These are phyloP conservation scores for Plasmodium adleri DNA, from an alignment of 169 alveolate species.

Conservation along the genomic window DNA sequence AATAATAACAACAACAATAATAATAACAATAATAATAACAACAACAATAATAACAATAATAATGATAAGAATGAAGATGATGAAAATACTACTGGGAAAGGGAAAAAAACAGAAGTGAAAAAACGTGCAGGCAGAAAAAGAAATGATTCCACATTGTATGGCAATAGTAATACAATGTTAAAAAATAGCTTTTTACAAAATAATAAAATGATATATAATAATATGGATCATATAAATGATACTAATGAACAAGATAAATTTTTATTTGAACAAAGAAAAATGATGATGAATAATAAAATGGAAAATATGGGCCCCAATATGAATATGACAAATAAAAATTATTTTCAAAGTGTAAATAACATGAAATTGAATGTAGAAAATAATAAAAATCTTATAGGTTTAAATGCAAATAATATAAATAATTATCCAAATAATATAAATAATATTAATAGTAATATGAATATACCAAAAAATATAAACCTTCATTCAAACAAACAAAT, in stretches of 20 bases:
- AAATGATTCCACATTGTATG: too few species aligned
- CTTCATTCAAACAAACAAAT: conserved; percentile 12
- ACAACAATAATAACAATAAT: not conserved
- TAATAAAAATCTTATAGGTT: conserved; percentile 1
- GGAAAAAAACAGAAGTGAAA: too few species aligned
- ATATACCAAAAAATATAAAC: conserved; percentile 7
- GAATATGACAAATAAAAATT: not conserved
- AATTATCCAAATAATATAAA: not conserved
- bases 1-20: not conserved
- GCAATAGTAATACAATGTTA: too few species aligned
- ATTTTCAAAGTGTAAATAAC: not conserved
- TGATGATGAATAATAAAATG: conserved; percentile 3
- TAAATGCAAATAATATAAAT: conserved; percentile 5
- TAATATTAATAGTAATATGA: conserved; percentile 9
- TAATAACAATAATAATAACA: not conserved
- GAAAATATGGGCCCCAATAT: conserved; percentile 3
- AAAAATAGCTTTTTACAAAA: not conserved
- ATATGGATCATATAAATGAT: not conserved
- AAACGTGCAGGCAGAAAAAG: too few species aligned
- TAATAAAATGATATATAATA: conserved; percentile 2
- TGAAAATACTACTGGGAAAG: not conserved
- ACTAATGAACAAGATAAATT: not conserved
- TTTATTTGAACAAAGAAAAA: conserved; percentile 11
- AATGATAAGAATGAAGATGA: not conserved
- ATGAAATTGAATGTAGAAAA: conserved; percentile 1